Percentiles rank a stretch among this genome's conserved stretches.
Conservation (phyloP, 2,329 filamentous ascomycete genomes). For the Aspergillus sp. region DNA sequence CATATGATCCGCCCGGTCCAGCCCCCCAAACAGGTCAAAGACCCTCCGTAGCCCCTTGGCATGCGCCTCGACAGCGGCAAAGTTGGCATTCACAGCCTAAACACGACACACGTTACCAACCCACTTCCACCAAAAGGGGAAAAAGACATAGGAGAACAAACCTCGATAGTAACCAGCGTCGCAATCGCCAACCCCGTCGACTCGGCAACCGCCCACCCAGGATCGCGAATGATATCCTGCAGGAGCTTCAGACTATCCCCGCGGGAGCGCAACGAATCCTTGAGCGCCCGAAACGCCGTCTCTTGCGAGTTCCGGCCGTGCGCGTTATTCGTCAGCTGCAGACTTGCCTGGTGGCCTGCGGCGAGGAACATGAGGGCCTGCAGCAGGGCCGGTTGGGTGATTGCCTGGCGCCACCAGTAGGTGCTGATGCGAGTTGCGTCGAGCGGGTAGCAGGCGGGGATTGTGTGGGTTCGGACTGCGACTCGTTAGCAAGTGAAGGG, state of each 20-base stretch:
- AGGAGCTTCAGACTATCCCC: not conserved
- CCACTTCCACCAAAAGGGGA: no score
- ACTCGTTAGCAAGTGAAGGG: not conserved
- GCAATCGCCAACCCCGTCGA: not conserved
- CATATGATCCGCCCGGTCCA: not conserved
- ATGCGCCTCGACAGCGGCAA: constrained; percentile 4
- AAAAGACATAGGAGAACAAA: not conserved
- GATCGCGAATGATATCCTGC: not conserved
- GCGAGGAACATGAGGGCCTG: constrained; percentile 5
- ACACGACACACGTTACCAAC: not conserved
- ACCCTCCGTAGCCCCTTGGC: not conserved
- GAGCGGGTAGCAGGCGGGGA: not conserved
- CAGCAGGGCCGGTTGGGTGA: constrained; percentile 1
- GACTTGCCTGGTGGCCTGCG: constrained; percentile 1
- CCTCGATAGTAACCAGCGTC: constrained; percentile 1
- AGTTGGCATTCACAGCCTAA: constrained; percentile 8
- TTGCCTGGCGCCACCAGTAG: not conserved
- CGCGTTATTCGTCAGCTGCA: not conserved
- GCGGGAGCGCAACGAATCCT: not conserved
- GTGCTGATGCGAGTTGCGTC: not conserved
- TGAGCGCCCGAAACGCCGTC: not conserved
- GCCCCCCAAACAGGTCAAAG: not conserved
- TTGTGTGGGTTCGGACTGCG: not conserved
- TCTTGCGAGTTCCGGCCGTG: not conserved
- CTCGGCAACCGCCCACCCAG: not conserved